A percentile compares a stretch with the other conserved stretches of the same genome.
Conservation (phyloP, 768 basidiomycete species). For the Hypholoma fasciculare region DNA sequence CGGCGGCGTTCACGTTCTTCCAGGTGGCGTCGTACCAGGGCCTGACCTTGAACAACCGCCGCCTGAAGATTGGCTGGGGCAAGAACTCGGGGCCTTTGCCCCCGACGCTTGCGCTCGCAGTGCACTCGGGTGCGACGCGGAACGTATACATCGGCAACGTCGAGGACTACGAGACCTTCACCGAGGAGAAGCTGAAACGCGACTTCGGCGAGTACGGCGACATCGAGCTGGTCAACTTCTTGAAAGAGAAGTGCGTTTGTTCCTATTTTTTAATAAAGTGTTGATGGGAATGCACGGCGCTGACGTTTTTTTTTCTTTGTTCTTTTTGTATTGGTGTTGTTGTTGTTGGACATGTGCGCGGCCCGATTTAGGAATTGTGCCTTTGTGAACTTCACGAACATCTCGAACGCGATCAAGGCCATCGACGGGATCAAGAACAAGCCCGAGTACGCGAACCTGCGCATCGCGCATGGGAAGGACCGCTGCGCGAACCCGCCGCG, state of each 20-base stretch:
- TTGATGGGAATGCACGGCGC: neutral
- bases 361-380: constrained; percentile 74
- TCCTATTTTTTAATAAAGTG: neutral
- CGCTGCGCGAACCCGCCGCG: constrained; percentile 92
- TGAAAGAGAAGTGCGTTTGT: constrained; percentile 83
- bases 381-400: constrained; percentile 95
- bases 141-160: constrained; percentile 97
- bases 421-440: constrained; percentile 93
- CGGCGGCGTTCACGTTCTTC: constrained; percentile 92
- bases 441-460: constrained; percentile 85
- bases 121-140: constrained; percentile 90
- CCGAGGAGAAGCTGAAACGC: constrained; percentile 83
- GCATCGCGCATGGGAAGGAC: constrained; percentile 95
- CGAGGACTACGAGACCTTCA: constrained; percentile 92
- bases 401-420: constrained; percentile 96
- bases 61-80: constrained; percentile 98
- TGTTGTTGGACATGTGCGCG: too few relatives aligned
- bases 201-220: constrained; percentile 98
- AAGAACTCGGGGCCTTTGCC: constrained; percentile 90
- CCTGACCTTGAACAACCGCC: constrained; percentile 87
- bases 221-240: constrained; percentile 94
- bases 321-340: constrained; percentile 1
- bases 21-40: constrained; percentile 90
- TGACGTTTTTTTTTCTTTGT: neutral
- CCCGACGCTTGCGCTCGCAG: constrained; percentile 81